Evolutionary conservation across 2,329 filamentous ascomycete genomes (phyloP).

Genomic region (Colletotrichum viniferum): DNA sequence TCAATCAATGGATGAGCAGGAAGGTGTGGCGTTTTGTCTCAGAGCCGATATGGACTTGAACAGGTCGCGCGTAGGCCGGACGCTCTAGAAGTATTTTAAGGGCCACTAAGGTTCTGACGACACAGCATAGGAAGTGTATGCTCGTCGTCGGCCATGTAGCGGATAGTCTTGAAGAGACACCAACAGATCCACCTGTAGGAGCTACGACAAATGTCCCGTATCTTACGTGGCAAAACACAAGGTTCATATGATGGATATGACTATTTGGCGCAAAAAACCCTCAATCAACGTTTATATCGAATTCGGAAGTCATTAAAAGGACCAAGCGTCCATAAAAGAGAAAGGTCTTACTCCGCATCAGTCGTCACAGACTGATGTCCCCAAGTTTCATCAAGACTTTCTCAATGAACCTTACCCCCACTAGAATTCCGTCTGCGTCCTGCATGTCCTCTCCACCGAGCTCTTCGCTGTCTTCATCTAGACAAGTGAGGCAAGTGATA

Average conservation of each 20-base stretch:
- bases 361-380: neutral
- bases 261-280: fast-evolving
- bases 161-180: neutral
- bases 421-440: constrained; percentile 32
- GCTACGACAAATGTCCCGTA: neutral
- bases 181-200: too few relatives aligned
- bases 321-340: fast-evolving
- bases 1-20: too few relatives aligned
- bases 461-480: constrained; percentile 32
- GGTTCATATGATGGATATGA: neutral
- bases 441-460: constrained; percentile 31
- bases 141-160: too few relatives aligned
- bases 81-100: too few relatives aligned
- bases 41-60: too few relatives aligned
- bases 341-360: fast-evolving
- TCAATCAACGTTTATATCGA: too few relatives aligned
- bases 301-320: neutral
- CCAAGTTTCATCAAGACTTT: constrained; percentile 24
- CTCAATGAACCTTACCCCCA: constrained; percentile 32
- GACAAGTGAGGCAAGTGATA: constrained; percentile 36
- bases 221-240: neutral
- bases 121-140: too few relatives aligned
- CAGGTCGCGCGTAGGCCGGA: too few relatives aligned
- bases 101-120: too few relatives aligned
- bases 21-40: too few relatives aligned